phyloP scores from a whole-genome alignment of 306 rosid genomes.

The Prunus fruticosa region DNA sequence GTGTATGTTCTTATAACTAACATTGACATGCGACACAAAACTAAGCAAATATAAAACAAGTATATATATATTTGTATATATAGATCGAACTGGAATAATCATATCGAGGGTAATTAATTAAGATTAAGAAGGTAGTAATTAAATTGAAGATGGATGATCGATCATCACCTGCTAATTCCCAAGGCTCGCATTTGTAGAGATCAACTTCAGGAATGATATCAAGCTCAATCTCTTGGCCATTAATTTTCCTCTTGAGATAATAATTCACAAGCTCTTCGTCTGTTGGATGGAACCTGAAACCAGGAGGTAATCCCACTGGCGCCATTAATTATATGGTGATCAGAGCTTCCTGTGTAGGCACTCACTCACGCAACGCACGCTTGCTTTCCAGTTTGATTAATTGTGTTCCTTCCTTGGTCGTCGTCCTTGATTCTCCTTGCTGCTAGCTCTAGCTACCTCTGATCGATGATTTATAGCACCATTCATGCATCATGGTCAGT shows the following conservation, averaged over 20 bases:
- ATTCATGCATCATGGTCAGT: constrained; percentile 18
- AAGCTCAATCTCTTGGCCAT: constrained; percentile 91
- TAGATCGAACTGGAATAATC: no score
- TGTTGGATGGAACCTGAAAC: constrained; percentile 96
- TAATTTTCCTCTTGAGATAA: constrained; percentile 87
- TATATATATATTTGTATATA: no score
- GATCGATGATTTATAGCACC: constrained; percentile 17
- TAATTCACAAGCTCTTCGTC: constrained; percentile 97
- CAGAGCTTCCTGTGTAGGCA: no score
- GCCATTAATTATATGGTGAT: constrained; percentile 45
- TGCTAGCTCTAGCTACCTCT: not conserved
- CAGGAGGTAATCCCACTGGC: constrained; percentile 98
- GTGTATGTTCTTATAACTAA: no score
- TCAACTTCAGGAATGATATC: constrained; percentile 98
- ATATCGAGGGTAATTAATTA: not conserved
- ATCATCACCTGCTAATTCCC: constrained; percentile 90
- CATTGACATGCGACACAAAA: no score
- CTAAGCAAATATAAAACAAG: no score
- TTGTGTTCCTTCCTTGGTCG: no score
- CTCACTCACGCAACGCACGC: no score
- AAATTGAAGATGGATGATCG: not conserved
- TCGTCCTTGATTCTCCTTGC: not conserved
- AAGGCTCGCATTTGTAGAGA: constrained; percentile 99
- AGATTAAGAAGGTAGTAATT: no score
- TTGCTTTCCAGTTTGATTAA: no score